Evolutionary conservation across 495 filamentous ascomycete species (phyloP), one percentile per base, ranked within the genome.

Genomic region (Cercophora scortea): DNA sequence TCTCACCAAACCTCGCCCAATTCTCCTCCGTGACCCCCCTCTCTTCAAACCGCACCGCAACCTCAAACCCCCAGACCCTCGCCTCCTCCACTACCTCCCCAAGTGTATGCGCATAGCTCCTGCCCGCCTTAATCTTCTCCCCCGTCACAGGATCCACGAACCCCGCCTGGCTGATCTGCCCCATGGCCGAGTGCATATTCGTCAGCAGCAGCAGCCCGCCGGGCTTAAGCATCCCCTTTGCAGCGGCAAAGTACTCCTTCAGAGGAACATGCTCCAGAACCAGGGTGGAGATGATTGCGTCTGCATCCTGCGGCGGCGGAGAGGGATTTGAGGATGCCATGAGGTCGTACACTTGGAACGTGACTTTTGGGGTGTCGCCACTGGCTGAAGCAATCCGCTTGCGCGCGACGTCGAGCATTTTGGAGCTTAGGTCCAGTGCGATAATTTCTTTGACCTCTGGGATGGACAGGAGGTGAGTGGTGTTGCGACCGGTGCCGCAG

Each of bases 121-220:
- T 86, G 36, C 66, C 72, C 6, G 82, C 79, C 52, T 79, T 74
- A 12, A 89, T 72, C 67, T 88, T 88, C 42, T 70, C 66, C 32
- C 79, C 80, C 12, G 73, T 76, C 33, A 57, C 64, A 9, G 65
- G 62, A 61, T 82, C 82, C 46, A 85, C 74, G 60, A 89, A 88
- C 3, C 86, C 85, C 0, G 86, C 85, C 55, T 84, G 83, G 16
- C 77, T 79, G 8, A 78, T 70, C 43, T 56, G 51, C 4, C 84
- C 85, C 83, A 88, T 87, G 13, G 85, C 78, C 7, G 74, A 67
- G 59, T 89, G 86, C 86, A 89, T 89, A 61, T 87, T 88, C 4
- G 85, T 88, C 6, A 88, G 52, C 35, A 87, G 68, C 7, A 85
- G 58, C 55, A 78, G 70, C 6, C 78, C 81, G 0, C 79, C 79